phyloP scores from a whole-genome alignment of 768 basidiomycete genomes.

The Auriscalpium orientale region DNA sequence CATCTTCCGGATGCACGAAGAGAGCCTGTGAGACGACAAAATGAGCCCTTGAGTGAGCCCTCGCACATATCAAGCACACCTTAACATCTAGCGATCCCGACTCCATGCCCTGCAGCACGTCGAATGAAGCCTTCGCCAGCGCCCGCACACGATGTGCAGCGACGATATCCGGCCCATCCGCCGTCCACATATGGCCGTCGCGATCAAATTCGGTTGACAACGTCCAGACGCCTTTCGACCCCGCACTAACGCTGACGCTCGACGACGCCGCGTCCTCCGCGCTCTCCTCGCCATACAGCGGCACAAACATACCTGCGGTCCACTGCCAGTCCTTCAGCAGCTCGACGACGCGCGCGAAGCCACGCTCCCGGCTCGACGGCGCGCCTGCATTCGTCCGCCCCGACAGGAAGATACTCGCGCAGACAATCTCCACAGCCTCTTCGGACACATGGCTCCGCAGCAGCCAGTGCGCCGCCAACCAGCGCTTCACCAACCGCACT shows the following conservation, averaged over 20 bases:
- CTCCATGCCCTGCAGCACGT: slow-evolving; percentile 46
- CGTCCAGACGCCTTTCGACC: slow-evolving; percentile 57
- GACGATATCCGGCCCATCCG: slow-evolving; percentile 53
- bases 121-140: slow-evolving; percentile 71
- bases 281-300: slow-evolving; percentile 49
- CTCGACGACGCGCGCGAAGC: slow-evolving; percentile 66
- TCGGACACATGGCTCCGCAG: slow-evolving; percentile 63
- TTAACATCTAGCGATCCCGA: slow-evolving; percentile 45
- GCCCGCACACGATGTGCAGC: slow-evolving; percentile 66
- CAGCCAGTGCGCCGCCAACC: slow-evolving; percentile 89
- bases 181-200: slow-evolving; percentile 72
- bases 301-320: slow-evolving; percentile 66
- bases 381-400: slow-evolving; percentile 31
- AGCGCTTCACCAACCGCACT: slow-evolving; percentile 83
- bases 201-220: slow-evolving; percentile 73
- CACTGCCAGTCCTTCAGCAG: slow-evolving; percentile 82
- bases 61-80: slow-evolving; percentile 31
- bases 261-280: slow-evolving; percentile 5
- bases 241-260: slow-evolving; percentile 26
- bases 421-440: slow-evolving; percentile 81
- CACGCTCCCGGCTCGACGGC: slow-evolving; percentile 73
- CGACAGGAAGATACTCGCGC: slow-evolving; percentile 65
- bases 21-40: slow-evolving; percentile 46
- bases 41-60: neutral
- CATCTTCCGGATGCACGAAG: slow-evolving; percentile 74